Conservation (phyloP, 768 basidiomycete species). For the Lentinula sp. region DNA sequence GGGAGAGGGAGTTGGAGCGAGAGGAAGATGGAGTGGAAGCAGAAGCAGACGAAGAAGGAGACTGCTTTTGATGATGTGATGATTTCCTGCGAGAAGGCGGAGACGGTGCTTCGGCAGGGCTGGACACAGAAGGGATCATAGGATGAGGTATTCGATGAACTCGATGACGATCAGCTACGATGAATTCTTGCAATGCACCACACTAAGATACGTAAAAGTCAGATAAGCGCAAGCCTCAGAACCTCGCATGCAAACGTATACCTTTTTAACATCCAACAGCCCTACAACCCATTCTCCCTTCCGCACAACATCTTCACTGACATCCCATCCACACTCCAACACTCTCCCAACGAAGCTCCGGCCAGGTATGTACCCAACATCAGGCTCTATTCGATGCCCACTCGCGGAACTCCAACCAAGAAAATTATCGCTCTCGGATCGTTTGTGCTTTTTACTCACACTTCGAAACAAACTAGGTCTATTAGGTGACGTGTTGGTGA, state of each 20-base stretch:
- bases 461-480: conserved; percentile 5
- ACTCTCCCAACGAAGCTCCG: conserved; percentile 82
- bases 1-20: background rate
- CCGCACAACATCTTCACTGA: conserved; percentile 54
- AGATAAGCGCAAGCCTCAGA: conserved; percentile 7
- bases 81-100: background rate
- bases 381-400: conserved; percentile 15
- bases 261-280: conserved; percentile 74
- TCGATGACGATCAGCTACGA: conserved; percentile 74
- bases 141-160: conserved; percentile 70
- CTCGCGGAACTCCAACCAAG: conserved; percentile 13
- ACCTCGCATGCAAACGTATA: conserved; percentile 24
- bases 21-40: conserved; percentile 10
- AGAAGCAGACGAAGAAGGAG: background rate
- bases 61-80: background rate
- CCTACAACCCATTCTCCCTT: conserved; percentile 89
- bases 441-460: conserved; percentile 7
- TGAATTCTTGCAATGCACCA: conserved; percentile 86
- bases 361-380: conserved; percentile 81
- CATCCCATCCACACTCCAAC: conserved; percentile 78
- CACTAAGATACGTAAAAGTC: conserved; percentile 36
- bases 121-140: conserved; percentile 25
- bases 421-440: conserved; percentile 6
- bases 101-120: background rate
- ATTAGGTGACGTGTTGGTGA: background rate